Conservation (phyloP, 208 protist genomes). For the Leishmania martiniquensis region DNA sequence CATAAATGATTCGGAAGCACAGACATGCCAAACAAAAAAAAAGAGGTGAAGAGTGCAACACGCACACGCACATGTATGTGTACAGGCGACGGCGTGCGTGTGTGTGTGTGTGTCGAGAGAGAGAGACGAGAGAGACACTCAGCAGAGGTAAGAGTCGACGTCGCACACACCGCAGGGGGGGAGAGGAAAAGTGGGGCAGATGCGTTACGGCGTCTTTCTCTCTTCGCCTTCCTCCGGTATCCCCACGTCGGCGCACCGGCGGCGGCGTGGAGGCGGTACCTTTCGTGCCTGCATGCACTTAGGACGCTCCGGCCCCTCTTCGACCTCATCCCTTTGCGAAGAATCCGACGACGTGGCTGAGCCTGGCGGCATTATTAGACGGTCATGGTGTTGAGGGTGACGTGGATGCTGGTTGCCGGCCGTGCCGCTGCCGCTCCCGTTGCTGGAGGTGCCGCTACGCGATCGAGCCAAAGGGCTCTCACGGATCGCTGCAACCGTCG, state of each 20-base stretch:
- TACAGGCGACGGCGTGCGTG: not conserved
- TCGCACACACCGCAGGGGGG: not conserved
- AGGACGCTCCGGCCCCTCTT: not conserved
- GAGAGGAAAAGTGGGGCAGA: not conserved
- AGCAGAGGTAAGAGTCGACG: not conserved
- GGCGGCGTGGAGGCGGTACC: not conserved
- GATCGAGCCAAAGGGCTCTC: not conserved
- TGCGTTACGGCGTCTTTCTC: not conserved
- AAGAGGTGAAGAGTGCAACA: slow-evolving; percentile 3
- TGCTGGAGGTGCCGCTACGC: not conserved
- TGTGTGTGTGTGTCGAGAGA: not conserved
- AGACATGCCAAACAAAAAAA: not conserved
- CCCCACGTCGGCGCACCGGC: not conserved
- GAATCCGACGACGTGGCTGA: not conserved
- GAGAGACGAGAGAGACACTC: not conserved
- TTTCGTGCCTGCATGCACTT: not conserved
- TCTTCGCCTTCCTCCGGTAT: not conserved
- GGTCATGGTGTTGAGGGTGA: no score
- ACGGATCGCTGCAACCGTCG: not conserved
- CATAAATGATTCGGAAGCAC: not conserved
- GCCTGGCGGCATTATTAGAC: not conserved
- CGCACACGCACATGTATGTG: slow-evolving; percentile 2
- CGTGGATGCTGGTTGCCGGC: not conserved
- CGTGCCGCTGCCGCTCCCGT: not conserved
- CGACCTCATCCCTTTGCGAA: slow-evolving; percentile 1